A percentile compares a stretch with the other conserved stretches of the same genome.
These are phyloP conservation scores for Aspergillus biplanus DNA, from an alignment of 495 filamentous ascomycete genomes.

Conservation along the genomic window DNA sequence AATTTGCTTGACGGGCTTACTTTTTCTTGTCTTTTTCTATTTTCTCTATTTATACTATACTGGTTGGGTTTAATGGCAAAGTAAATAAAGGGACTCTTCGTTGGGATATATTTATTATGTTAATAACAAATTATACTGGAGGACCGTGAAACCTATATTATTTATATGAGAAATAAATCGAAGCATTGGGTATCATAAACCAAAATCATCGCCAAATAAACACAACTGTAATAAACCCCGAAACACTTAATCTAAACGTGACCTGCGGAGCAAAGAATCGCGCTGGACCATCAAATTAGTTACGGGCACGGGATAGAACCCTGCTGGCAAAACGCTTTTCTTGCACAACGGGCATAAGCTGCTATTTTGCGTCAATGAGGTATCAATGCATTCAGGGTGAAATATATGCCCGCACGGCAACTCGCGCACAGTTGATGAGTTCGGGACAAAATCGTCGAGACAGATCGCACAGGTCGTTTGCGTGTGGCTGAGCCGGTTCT, in stretches of 20 bases:
- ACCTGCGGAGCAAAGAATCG: slow-evolving; percentile 46
- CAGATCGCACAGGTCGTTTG: slow-evolving; percentile 80
- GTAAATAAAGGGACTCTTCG: too few species aligned
- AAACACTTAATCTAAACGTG: slow-evolving; percentile 1
- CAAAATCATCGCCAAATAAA: too few species aligned
- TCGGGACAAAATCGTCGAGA: slow-evolving; percentile 75
- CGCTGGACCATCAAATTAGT: slow-evolving; percentile 84
- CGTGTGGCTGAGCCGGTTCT: slow-evolving; percentile 34
- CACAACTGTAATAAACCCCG: background rate
- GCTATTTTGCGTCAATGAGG: slow-evolving; percentile 69
- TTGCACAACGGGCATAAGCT: slow-evolving; percentile 91
- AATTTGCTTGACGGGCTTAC: slow-evolving; percentile 62
- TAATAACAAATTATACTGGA: too few species aligned
- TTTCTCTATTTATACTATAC: slow-evolving; percentile 4
- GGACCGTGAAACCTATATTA: too few species aligned
- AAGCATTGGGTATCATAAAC: background rate
- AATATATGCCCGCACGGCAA: slow-evolving; percentile 90
- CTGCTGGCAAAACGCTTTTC: slow-evolving; percentile 66
- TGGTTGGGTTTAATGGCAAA: background rate
- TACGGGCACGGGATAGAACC: slow-evolving; percentile 65
- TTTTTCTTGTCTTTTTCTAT: slow-evolving; percentile 9
- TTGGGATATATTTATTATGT: too few species aligned
- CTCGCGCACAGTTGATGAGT: slow-evolving; percentile 72
- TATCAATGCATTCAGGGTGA: slow-evolving; percentile 86
- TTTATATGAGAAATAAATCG: too few species aligned